Evolutionary conservation across 495 filamentous ascomycete genomes (phyloP).

Genomic region (Ascodesmis nigricans): DNA sequence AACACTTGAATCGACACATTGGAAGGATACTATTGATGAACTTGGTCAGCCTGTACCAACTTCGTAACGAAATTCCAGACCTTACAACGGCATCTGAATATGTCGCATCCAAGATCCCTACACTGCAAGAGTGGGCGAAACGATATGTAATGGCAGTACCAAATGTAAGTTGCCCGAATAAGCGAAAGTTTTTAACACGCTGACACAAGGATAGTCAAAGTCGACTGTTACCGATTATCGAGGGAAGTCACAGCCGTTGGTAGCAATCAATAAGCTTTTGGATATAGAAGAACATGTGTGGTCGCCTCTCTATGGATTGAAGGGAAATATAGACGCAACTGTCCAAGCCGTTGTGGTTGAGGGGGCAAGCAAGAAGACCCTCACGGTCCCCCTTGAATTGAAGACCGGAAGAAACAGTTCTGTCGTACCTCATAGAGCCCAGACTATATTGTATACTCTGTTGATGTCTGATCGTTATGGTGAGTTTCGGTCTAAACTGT

Average conservation of each 20-base stretch:
- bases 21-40: constrained; percentile 42
- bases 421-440: constrained; percentile 58
- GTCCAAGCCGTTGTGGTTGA: constrained; percentile 72
- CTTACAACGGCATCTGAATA: constrained; percentile 49
- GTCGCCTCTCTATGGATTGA: constrained; percentile 92
- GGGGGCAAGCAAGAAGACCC: constrained; percentile 29
- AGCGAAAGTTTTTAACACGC: background rate
- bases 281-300: constrained; percentile 95
- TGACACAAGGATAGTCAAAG: constrained; percentile 27
- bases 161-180: constrained; percentile 29
- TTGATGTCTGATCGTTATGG: constrained; percentile 82
- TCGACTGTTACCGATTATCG: constrained; percentile 62
- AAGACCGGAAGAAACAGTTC: constrained; percentile 75
- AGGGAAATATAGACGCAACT: constrained; percentile 96
- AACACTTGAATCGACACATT: constrained; percentile 40
- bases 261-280: constrained; percentile 79
- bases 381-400: constrained; percentile 80
- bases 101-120: constrained; percentile 53
- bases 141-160: constrained; percentile 49
- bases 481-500: constrained; percentile 19
- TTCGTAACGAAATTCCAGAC: constrained; percentile 46
- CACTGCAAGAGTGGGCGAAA: constrained; percentile 61
- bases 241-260: constrained; percentile 39
- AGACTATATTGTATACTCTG: constrained; percentile 85
- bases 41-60: constrained; percentile 66